Base-by-base conservation (phyloP, 192 early-diverging fungal genomes). In the Radiomyces spectabilis region DNA sequence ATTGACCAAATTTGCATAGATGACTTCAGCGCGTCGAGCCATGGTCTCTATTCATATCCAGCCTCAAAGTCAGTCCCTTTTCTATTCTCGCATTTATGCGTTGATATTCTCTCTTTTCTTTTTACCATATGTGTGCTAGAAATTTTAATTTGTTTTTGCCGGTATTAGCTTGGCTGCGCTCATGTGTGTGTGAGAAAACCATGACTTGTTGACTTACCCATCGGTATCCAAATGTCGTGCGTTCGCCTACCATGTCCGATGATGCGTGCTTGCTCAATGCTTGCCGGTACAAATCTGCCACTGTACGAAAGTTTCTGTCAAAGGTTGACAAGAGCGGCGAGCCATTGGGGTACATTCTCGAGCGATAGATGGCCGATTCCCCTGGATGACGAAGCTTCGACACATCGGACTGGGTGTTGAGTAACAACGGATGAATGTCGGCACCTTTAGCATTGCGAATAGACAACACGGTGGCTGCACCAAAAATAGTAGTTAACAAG, bases 361-460 rank as follows among this genome's bases (percentile, higher is more conserved):
- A 71, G 15, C 76, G 67, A 41, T 84, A 78, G 29, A 81, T 63
- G 6, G 68, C 69, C 1, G 74, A 69, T 39, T 84, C 82, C 4
- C 63, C 65, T 6, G 74, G 60, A 57, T 75, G 64, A 24, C 79
- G 56, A 19, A 81, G 47, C 22, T 56, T 62, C 5, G 77, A 62
- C 4, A 73, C 60, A 27, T 76, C 66, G 0, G 78, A 63, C 42
- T 84, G 82, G 22, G 74, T 58, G 25, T 71, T 57, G 3, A 84
- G 72, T 22, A 82, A 41, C 7, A 82, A 57, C 4, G 82, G 82
- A 41, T 84, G 82, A 12, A 84, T 65, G 40, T 84, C 82, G 25
- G 80, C 70, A 22, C 57, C 70, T 16, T 63, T 59, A 27, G 62
- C 58, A 35, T 54, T 66, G 16, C 58, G 52, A 27, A 75, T 49